These are phyloP conservation scores for Immersiporthe knoxdaviesiana DNA, from an alignment of 2,329 filamentous ascomycete species.

Conservation along the genomic window DNA sequence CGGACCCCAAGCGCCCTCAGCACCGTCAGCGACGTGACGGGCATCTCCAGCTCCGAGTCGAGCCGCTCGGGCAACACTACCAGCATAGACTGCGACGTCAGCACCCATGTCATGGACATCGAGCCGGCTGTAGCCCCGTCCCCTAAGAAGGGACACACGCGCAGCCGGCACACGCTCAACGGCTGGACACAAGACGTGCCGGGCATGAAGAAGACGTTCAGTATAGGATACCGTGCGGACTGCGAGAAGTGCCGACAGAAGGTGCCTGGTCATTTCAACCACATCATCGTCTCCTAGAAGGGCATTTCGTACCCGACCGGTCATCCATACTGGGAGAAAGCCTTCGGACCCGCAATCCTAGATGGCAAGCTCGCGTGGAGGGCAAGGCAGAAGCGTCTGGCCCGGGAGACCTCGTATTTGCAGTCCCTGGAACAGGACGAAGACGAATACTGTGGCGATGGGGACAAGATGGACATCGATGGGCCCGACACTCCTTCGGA, in stretches of 20 bases:
- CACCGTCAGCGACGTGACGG: slow-evolving; percentile 33
- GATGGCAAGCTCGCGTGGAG: slow-evolving; percentile 25
- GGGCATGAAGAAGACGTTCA: slow-evolving; percentile 71
- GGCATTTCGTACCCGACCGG: slow-evolving; percentile 20
- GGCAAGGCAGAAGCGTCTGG: slow-evolving; percentile 20
- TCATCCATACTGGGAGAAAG: slow-evolving; percentile 18
- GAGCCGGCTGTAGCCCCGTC: slow-evolving; percentile 53
- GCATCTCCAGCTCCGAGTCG: slow-evolving; percentile 10
- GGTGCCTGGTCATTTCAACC: slow-evolving; percentile 79
- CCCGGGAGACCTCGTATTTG: slow-evolving; percentile 1
- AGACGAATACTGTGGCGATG: background rate
- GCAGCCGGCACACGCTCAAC: slow-evolving; percentile 63
- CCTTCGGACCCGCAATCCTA: slow-evolving; percentile 22
- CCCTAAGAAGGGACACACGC: slow-evolving; percentile 57
- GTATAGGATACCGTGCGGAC: slow-evolving; percentile 77
- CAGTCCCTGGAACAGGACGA: background rate
- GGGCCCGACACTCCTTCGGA: background rate
- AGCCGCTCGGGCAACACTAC: slow-evolving; percentile 24
- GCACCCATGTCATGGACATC: slow-evolving; percentile 37
- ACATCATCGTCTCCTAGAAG: slow-evolving; percentile 69
- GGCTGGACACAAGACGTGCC: slow-evolving; percentile 61
- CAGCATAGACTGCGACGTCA: slow-evolving; percentile 12
- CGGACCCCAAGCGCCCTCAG: slow-evolving; percentile 31
- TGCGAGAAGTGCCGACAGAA: slow-evolving; percentile 77
- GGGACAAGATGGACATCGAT: slow-evolving; percentile 12